phyloP scores from a whole-genome alignment of 139 green algal species.

The Tetradesmus lagerheimii region DNA sequence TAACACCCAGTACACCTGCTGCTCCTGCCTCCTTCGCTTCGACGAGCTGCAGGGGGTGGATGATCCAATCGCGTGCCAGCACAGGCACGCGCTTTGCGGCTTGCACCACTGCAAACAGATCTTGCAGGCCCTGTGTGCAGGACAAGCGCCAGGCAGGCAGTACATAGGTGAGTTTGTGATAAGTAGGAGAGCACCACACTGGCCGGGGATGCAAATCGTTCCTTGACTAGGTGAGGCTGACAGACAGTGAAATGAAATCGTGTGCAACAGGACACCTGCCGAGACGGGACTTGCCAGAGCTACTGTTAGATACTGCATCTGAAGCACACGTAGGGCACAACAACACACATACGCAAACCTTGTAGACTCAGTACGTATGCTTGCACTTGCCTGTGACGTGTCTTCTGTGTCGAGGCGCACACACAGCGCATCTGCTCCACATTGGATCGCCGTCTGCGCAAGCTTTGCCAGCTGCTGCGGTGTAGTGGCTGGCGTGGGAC shows the following conservation, averaged over 20 bases:
- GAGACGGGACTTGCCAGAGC: no score
- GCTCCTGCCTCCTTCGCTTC: conserved; percentile 84
- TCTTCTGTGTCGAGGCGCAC: conserved; percentile 75
- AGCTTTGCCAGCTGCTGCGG: conserved; percentile 57
- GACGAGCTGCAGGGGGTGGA: conserved; percentile 84
- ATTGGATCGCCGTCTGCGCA: conserved; percentile 44
- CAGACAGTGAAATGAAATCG: no score
- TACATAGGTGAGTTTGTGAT: no score
- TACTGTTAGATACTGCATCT: no score
- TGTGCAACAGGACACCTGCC: no score
- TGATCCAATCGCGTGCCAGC: conserved; percentile 78
- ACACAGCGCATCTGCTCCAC: conserved; percentile 74
- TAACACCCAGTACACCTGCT: conserved; percentile 80
- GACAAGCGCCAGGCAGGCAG: no score
- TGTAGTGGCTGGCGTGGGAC: conserved; percentile 27
- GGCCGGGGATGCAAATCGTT: no score
- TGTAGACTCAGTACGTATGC: no score
- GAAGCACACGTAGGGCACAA: no score
- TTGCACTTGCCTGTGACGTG: conserved; percentile 58
- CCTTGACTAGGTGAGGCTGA: no score
- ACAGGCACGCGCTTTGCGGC: conserved; percentile 71
- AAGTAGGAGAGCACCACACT: no score
- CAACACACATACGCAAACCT: no score
- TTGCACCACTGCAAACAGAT: conserved; percentile 73
- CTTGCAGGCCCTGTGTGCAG: conserved; percentile 57